A percentile compares a stretch with the other conserved stretches of the same genome.
Conservation (phyloP, 2,329 filamentous ascomycete species). For the Pestalotiopsis sp. region DNA sequence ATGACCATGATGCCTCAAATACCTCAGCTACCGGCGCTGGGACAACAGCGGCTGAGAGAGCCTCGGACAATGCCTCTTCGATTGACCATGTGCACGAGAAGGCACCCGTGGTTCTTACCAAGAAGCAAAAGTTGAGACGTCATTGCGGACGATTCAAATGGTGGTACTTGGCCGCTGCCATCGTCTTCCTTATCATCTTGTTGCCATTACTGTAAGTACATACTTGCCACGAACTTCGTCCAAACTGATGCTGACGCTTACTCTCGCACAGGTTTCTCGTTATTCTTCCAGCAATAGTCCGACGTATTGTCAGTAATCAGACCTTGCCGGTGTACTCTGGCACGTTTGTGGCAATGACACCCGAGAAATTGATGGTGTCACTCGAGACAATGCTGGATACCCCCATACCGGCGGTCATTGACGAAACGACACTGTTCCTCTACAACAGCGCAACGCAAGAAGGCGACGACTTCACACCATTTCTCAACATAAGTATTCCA, state of each 20-base stretch:
- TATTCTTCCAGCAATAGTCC: constrained; percentile 46
- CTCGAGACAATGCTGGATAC: constrained; percentile 38
- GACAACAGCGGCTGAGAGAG: background rate
- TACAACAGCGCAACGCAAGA: constrained; percentile 38
- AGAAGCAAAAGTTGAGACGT: constrained; percentile 37
- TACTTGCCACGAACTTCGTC: background rate
- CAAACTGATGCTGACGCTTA: background rate
- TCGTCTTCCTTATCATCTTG: constrained; percentile 44
- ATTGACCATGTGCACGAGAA: constrained; percentile 29
- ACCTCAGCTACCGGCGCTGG: background rate
- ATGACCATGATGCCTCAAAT: background rate
- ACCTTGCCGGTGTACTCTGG: constrained; percentile 39
- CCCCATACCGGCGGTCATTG: constrained; percentile 37
- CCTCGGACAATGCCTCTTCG: constrained; percentile 22
- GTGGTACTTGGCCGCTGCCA: constrained; percentile 40
- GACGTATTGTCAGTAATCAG: constrained; percentile 42
- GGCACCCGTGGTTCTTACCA: constrained; percentile 22
- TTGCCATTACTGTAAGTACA: constrained; percentile 46
- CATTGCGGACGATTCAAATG: constrained; percentile 44
- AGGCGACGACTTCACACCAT: constrained; percentile 25
- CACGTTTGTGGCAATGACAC: constrained; percentile 32
- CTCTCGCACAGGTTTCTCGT: constrained; percentile 41
- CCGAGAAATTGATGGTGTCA: constrained; percentile 35
- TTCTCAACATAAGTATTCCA: constrained; percentile 32
- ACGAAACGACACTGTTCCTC: constrained; percentile 38